phyloP scores from a whole-genome alignment of 225 moss, liverwort and hornwort genomes.

The Marchantia paleacea region DNA sequence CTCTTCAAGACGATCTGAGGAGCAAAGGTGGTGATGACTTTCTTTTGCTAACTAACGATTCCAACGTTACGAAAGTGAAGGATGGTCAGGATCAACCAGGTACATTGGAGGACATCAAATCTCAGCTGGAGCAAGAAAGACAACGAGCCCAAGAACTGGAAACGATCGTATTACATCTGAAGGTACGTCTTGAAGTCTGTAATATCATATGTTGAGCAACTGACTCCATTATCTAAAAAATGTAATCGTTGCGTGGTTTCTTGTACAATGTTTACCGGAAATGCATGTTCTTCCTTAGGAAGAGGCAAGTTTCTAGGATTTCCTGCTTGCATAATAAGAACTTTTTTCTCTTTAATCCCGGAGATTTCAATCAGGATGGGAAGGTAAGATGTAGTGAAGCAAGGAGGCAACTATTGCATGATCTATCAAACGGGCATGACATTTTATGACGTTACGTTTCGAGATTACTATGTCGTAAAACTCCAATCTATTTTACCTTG shows the following conservation, averaged over 20 bases:
- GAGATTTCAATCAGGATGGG: background rate
- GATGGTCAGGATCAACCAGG: constrained; percentile 46
- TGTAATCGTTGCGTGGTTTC: background rate
- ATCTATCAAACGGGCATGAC: background rate
- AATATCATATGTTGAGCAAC: background rate
- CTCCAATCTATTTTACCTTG: no score
- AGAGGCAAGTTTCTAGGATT: background rate
- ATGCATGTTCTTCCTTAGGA: background rate
- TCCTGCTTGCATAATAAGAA: background rate
- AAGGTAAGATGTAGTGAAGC: background rate
- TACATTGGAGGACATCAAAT: constrained; percentile 68
- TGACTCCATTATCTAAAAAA: background rate
- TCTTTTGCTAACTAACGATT: constrained; percentile 45
- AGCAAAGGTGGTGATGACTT: constrained; percentile 53
- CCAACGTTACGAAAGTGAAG: constrained; percentile 43
- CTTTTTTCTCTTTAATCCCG: background rate
- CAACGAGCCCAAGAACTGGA: constrained; percentile 74
- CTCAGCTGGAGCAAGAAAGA: constrained; percentile 68
- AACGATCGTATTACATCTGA: constrained; percentile 69
- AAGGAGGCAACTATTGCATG: background rate
- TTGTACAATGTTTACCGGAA: background rate
- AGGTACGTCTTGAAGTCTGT: constrained; percentile 41
- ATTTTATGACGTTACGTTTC: no score
- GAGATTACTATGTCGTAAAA: no score
- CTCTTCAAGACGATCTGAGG: constrained; percentile 57